Percentiles rank a stretch among this genome's conserved stretches.
Evolutionary conservation across 1,284 basidiomycete species (phyloP).

Genomic region (Ganoderma lucidum): DNA sequence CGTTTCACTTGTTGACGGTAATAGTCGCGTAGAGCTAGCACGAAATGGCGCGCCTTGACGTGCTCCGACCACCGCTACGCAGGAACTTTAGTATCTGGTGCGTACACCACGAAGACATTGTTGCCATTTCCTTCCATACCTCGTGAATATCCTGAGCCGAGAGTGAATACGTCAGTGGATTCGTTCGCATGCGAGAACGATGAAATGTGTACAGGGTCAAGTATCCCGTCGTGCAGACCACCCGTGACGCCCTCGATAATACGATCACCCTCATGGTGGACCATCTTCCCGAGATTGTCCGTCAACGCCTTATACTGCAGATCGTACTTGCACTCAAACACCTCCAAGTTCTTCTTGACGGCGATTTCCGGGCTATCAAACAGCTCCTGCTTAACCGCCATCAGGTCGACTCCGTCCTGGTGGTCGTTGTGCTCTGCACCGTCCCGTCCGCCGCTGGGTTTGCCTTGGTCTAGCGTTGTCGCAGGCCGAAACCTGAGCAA

Average conservation of each 20-base stretch:
- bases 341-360: slow-evolving; percentile 37
- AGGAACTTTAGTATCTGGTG: not conserved
- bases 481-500: slow-evolving; percentile 4
- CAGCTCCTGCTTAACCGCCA: slow-evolving; percentile 14
- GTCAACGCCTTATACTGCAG: slow-evolving; percentile 37
- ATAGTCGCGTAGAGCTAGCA: slow-evolving; percentile 45
- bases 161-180: not conserved
- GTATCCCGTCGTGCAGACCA: slow-evolving; percentile 40
- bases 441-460: not conserved
- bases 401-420: not conserved
- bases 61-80: slow-evolving; percentile 44
- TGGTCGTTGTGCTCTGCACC: not conserved
- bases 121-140: slow-evolving; percentile 43
- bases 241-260: slow-evolving; percentile 36
- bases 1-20: slow-evolving; percentile 39
- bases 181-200: not conserved
- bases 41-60: slow-evolving; percentile 46
- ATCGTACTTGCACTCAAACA: slow-evolving; percentile 43
- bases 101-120: not conserved
- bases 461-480: not conserved
- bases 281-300: slow-evolving; percentile 31
- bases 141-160: slow-evolving; percentile 26
- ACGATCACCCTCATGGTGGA: slow-evolving; percentile 36
- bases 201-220: slow-evolving; percentile 32
- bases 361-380: slow-evolving; percentile 24